Conservation (phyloP, 202 grass and related monocot genomes). For the Panicum hallii region DNA sequence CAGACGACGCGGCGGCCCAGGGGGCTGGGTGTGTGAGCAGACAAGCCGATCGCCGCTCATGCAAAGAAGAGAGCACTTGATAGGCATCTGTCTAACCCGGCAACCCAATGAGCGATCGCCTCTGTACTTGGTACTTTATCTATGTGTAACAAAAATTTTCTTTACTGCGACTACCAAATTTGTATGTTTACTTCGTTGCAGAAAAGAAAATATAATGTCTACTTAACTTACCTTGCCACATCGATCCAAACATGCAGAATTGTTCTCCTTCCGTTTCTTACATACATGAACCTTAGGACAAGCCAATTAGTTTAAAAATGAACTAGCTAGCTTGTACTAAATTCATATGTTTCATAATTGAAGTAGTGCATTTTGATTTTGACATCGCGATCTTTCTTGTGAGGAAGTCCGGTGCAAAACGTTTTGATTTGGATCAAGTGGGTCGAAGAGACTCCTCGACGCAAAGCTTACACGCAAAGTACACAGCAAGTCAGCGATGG, state of each 20-base stretch:
- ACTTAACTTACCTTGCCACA: neutral
- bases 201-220: neutral
- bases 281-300: too few relatives aligned
- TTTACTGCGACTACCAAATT: neutral
- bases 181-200: neutral
- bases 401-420: neutral
- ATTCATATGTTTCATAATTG: too few relatives aligned
- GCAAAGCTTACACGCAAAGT: neutral
- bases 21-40: neutral
- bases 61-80: conserved; percentile 1
- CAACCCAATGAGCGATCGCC: neutral
- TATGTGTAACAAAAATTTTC: too few relatives aligned
- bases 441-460: neutral
- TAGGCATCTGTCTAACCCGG: neutral
- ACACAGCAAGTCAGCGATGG: neutral
- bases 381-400: neutral
- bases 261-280: too few relatives aligned
- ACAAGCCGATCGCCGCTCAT: neutral
- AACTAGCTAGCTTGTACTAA: too few relatives aligned
- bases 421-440: neutral
- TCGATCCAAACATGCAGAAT: neutral
- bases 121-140: neutral
- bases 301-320: too few relatives aligned
- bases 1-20: neutral
- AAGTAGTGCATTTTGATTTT: neutral